Conservation (phyloP, 441 rosid species). For the Populus hybrid region DNA sequence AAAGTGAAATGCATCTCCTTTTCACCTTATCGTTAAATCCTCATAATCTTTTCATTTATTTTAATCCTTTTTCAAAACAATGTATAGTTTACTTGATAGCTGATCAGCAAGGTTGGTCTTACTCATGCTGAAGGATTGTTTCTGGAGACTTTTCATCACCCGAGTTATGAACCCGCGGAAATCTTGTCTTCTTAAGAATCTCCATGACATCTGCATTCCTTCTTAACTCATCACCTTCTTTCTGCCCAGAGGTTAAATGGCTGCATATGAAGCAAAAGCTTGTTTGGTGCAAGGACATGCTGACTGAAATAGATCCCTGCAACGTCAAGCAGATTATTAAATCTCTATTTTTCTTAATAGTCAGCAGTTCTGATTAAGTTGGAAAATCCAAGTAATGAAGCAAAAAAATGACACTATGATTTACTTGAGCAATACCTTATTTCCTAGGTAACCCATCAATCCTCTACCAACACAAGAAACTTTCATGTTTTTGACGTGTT, state of each 20-base stretch:
- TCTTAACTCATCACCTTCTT: slow-evolving; percentile 44
- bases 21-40: neutral
- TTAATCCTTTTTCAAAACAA: neutral
- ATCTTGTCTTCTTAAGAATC: slow-evolving; percentile 87
- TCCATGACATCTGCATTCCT: slow-evolving; percentile 97
- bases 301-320: no score
- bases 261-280: no score
- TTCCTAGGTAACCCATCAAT: no score
- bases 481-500: slow-evolving; percentile 56
- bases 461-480: no score
- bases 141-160: slow-evolving; percentile 81
- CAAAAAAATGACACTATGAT: slow-evolving; percentile 1
- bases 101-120: slow-evolving; percentile 25
- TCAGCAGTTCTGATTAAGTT: slow-evolving; percentile 2
- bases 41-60: neutral
- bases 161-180: slow-evolving; percentile 61
- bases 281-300: no score
- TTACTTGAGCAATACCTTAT: slow-evolving; percentile 42
- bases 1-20: neutral
- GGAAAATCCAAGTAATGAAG: neutral
- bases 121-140: slow-evolving; percentile 94
- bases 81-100: neutral
- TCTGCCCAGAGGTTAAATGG: no score
- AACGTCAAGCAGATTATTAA: slow-evolving; percentile 12
- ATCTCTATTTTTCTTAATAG: slow-evolving; percentile 4